Evolutionary conservation across 768 basidiomycete species (phyloP), one percentile per base, ranked within the genome.

Genomic region (Phylloporus rhodoxanthus): DNA sequence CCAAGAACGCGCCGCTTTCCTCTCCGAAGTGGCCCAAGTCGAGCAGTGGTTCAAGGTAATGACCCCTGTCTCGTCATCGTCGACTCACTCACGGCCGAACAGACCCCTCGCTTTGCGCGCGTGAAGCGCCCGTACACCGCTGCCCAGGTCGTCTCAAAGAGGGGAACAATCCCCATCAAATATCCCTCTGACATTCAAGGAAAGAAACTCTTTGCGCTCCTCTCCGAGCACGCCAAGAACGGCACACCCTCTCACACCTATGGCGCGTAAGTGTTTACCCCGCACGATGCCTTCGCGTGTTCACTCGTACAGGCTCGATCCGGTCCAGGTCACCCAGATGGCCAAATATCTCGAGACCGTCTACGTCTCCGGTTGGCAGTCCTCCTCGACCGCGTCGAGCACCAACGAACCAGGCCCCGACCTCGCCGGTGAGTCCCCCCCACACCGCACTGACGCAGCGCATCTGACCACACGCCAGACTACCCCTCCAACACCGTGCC

Each of bases 401-500:
- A 88, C 91, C 23, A 86, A 97, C 57, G 96, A 99, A 70, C 96
- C 96, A 20, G 96, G 96, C 29, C 96, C 96, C 11, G 95, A 98
- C 79, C 87, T 98, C 60, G 95, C 95, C 55, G 93, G 91, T 89
- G 57, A 57, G 75, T 63, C 21, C 2, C 32, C 8, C 40, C n/a
- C 23, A 25, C n/a, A 21, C 19, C 10, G 20, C 19, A n/a, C n/a
- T n/a, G 29, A 20, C 25, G 23, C 13, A 29, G n/a, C 10, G 17
- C 29, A 41, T 37, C 30, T 51, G 48, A 59, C 29, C 29, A 5
- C 13, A 51, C 37, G 19, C 0, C 50, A 91, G 94, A 97, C 68
- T 97, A 98, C 71, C 96, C 96, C 2, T 95, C 89, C 43, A 97
- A 98, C 75, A 98, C 96, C 19, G 95, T 98, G 1, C 96, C 96